These are phyloP conservation scores for Hymenoscyphus salicellus DNA, from an alignment of 2,329 filamentous ascomycete species.

Conservation along the genomic window DNA sequence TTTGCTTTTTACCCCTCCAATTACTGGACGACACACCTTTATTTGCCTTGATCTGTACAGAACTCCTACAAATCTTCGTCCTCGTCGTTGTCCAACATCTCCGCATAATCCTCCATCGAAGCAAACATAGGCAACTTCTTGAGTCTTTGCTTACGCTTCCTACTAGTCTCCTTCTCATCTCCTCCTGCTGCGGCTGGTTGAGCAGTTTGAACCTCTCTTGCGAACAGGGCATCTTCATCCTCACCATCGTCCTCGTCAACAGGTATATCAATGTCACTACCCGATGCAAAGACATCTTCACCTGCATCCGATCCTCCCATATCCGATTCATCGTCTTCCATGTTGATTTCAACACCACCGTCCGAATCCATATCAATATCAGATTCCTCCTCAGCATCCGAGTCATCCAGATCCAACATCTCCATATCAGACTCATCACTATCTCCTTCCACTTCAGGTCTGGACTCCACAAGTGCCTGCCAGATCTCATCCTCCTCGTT, in stretches of 20 bases:
- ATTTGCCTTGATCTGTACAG: background rate
- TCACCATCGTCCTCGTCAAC: slow-evolving; percentile 45
- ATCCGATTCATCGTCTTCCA: slow-evolving; percentile 42
- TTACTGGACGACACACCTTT: background rate
- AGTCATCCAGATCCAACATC: slow-evolving; percentile 53
- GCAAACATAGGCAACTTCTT: slow-evolving; percentile 91
- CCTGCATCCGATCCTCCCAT: slow-evolving; percentile 29
- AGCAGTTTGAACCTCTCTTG: slow-evolving; percentile 35
- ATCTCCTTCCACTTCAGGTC: slow-evolving; percentile 70
- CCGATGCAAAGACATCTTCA: slow-evolving; percentile 21
- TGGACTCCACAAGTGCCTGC: slow-evolving; percentile 81
- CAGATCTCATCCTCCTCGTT: slow-evolving; percentile 82
- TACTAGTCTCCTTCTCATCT: slow-evolving; percentile 42
- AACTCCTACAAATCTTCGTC: slow-evolving; percentile 40
- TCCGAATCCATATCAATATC: slow-evolving; percentile 44
- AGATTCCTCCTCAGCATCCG: slow-evolving; percentile 41
- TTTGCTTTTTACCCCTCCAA: background rate
- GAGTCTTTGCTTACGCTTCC: slow-evolving; percentile 75
- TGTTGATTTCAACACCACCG: slow-evolving; percentile 45
- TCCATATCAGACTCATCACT: slow-evolving; percentile 49
- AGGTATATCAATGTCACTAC: slow-evolving; percentile 30
- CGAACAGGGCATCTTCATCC: slow-evolving; percentile 44
- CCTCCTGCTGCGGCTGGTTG: slow-evolving; percentile 44
- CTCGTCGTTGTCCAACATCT: slow-evolving; percentile 71
- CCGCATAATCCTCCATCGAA: slow-evolving; percentile 88